Base-by-base conservation (phyloP, 2,329 filamentous ascomycete genomes). In the Claviceps pazoutovae region DNA sequence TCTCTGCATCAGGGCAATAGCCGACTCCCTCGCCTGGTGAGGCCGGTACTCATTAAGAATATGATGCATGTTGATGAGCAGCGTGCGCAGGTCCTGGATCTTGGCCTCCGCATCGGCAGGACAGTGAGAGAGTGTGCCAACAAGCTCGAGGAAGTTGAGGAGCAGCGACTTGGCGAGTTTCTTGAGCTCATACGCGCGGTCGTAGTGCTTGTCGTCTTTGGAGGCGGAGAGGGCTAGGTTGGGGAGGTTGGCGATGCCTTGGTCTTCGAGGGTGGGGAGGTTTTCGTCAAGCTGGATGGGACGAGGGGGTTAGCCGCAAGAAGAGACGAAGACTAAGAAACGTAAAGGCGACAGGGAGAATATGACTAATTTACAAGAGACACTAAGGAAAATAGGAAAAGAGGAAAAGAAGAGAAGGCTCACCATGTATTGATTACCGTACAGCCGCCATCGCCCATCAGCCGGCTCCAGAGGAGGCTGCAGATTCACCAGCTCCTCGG, bases 31-130 rank as follows among this genome's bases (percentile, higher is more conserved):
- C 23, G 90, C 89, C 69, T 97, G 91, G 64, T 96, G 90, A 9
- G 90, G 90, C 36, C 91, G 79, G 68, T 95, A 97, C 66, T 95
- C 84, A 66, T 98, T 98, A 57, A 97, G 81, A 51, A 95, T 76
- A 62, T 94, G 88, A 68, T 96, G 89, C 62, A 94, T 85, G 66
- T 97, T 97, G 66, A 91, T 83, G 56, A 95, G 84, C 30, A 97
- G 71, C 16, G 84, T 89, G 60, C 85, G 78, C 36, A 98, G 69
- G 65, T 97, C 85, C 45, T 80, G 74, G 46, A 91, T 75, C 64
- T 95, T 95, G 43, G 80, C 75, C 26, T 78, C 73, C 49, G 82
- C 84, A 64, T 84, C 59, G 43, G 59, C 46, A 0, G 67, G 64
- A 23, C 57, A 59, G 17, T 56, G 55, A 13, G 60, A 59, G 38